These are phyloP conservation scores for Sporothrix sp. DNA, from an alignment of 2,329 filamentous ascomycete species.

Conservation along the genomic window DNA sequence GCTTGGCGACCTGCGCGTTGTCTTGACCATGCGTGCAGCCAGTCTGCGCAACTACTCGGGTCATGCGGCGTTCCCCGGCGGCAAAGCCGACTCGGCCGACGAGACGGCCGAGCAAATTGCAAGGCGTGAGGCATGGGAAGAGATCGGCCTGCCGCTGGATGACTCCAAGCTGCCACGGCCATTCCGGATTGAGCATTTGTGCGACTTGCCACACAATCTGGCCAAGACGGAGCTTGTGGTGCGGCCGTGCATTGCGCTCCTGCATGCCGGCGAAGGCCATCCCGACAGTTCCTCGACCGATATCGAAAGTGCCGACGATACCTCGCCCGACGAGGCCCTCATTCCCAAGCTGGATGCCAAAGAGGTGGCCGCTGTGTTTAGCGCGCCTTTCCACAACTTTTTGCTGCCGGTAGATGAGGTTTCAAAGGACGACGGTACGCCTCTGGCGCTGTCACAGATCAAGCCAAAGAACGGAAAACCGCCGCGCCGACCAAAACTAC, in stretches of 20 bases:
- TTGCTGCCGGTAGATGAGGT: conserved; percentile 51
- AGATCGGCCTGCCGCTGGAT: conserved; percentile 76
- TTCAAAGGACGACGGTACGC: conserved; percentile 19
- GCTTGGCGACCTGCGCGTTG: conserved; percentile 64
- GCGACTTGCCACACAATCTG: conserved; percentile 67
- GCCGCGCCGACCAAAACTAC: conserved; percentile 23
- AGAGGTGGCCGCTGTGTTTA: conserved; percentile 91
- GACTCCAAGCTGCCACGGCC: conserved; percentile 60
- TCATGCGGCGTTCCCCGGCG: conserved; percentile 79
- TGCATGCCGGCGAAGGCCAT: conserved; percentile 39
- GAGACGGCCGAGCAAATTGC: conserved; percentile 73
- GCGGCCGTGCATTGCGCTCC: conserved; percentile 65
- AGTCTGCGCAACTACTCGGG: conserved; percentile 62
- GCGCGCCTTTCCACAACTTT: conserved; percentile 79
- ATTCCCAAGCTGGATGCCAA: conserved; percentile 76
- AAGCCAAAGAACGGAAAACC: not conserved
- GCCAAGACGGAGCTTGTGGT: conserved; percentile 66
- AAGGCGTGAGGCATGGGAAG: conserved; percentile 80
- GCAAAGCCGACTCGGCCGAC: conserved; percentile 50
- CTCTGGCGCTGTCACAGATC: conserved; percentile 7
- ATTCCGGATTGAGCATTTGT: conserved; percentile 80
- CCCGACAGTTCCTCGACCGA: not conserved
- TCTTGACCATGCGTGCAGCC: conserved; percentile 58
- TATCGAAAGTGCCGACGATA: conserved; percentile 13
- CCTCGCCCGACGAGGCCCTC: conserved; percentile 55